Base-by-base conservation (phyloP, 2,329 filamentous ascomycete species). In the Tolypocladium album region DNA sequence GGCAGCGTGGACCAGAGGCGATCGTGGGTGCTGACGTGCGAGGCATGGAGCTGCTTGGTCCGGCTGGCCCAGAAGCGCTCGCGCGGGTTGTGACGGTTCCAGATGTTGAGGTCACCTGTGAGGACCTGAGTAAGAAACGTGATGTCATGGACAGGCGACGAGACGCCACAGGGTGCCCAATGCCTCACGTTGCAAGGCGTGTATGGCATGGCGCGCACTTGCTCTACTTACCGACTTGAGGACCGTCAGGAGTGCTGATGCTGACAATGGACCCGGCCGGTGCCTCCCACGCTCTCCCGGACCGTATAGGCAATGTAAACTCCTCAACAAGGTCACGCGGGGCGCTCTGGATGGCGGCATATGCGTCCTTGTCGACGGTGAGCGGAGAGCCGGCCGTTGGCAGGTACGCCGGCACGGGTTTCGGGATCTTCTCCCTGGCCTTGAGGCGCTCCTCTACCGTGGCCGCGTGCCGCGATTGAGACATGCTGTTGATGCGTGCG, bases 1-100 rank as follows among this genome's bases (percentile, higher is more conserved):
- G 90, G 90, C 6, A 94, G 75, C 63, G 81, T 85, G 6, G 85
- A 89, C 90, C 90, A 94, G 6, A 95, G 77, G 1, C 89, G 80
- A 74, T 94, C 89, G 57, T 85, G 81, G 0, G 84, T 84, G 0
- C 79, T 81, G 52, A 95, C 82, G 70, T 95, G 90, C 2, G 86
- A 86, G 17, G 86, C 83, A 66, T 95, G 88, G 22, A 95, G 80
- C 70, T 95, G 90, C 61, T 87, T 82, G 15, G 90, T 94, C 43
- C 90, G 82, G 1, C 84, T 79, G 1, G 90, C 90, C 90, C 90
- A 95, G 76, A 95, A 90, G 50, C 85, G 81, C 71, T 95, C 90
- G 17, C 89, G 83, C 0, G 89, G 88, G 71, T 94, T 92, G 63
- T 86, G 76, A 6, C 80, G 78, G 66, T 88, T 90, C 88, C 89